phyloP scores from a whole-genome alignment of 768 basidiomycete genomes.

The Naganishia vishniacii region DNA sequence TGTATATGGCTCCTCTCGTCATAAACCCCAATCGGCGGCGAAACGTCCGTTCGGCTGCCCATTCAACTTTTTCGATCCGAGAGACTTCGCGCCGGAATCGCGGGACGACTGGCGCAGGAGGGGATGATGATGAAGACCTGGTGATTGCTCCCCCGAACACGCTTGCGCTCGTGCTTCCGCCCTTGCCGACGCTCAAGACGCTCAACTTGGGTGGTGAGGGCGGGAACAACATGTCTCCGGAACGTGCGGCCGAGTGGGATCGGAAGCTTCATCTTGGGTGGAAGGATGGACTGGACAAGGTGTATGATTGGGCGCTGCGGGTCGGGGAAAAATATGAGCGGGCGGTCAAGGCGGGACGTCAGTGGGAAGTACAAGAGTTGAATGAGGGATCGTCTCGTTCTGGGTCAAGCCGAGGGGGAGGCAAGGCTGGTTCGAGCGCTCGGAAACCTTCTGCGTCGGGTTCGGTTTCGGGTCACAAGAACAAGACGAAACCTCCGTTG shows the following conservation, averaged over 20 bases:
- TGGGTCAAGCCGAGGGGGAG: not conserved
- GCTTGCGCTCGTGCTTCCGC: conserved; percentile 45
- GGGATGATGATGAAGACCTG: conserved; percentile 27
- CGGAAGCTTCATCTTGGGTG: conserved; percentile 43
- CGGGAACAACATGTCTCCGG: conserved; percentile 25
- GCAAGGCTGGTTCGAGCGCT: not conserved
- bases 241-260: conserved; percentile 41
- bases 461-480: conserved; percentile 13
- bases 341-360: conserved; percentile 40
- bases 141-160: conserved; percentile 36
- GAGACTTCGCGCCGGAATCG: conserved; percentile 36
- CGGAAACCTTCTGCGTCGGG: conserved; percentile 3
- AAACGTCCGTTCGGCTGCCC: conserved; percentile 42
- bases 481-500: conserved; percentile 35
- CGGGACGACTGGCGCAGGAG: conserved; percentile 19
- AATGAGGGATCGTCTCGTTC: not conserved
- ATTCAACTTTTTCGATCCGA: conserved; percentile 45
- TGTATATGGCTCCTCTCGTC: not conserved
- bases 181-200: conserved; percentile 40
- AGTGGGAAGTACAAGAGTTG: conserved; percentile 31
- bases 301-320: conserved; percentile 44
- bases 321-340: conserved; percentile 46
- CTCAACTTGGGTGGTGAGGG: conserved; percentile 47
- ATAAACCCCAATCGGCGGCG: conserved; percentile 10
- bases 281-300: conserved; percentile 42